Evolutionary conservation across 139 green algal species (phyloP).

Genomic region (Coelastrella sp.): DNA sequence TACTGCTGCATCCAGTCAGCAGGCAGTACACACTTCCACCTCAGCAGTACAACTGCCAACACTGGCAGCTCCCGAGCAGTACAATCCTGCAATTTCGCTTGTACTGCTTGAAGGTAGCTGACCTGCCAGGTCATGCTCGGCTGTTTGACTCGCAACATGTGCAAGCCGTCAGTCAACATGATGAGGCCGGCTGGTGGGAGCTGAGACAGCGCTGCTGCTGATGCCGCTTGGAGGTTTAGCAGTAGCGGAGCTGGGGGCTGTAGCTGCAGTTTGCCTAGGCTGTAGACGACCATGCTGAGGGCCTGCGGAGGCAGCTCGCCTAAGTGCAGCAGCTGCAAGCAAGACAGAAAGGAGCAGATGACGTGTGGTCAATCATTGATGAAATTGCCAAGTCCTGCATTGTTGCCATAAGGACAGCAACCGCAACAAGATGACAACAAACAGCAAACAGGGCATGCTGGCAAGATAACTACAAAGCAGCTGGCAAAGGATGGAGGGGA

Average conservation of each 20-base stretch:
- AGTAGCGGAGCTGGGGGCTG: not conserved
- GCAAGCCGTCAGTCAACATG: not conserved
- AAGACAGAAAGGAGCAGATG: not conserved
- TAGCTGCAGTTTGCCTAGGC: not conserved
- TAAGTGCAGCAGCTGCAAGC: not conserved
- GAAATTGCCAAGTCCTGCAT: too few species aligned
- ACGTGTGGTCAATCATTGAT: too few species aligned
- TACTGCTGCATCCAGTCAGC: slow-evolving; percentile 12
- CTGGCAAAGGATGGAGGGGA: too few species aligned
- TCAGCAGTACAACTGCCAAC: slow-evolving; percentile 16
- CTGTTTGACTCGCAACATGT: not conserved
- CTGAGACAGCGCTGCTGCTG: not conserved
- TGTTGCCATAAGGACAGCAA: too few species aligned
- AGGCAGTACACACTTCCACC: not conserved
- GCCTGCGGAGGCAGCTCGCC: not conserved
- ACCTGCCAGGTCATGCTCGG: not conserved
- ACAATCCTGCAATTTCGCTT: not conserved
- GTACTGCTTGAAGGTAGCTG: not conserved
- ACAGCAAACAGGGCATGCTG: too few species aligned
- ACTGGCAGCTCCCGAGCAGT: not conserved
- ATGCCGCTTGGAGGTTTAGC: not conserved
- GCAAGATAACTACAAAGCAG: too few species aligned
- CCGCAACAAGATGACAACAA: too few species aligned
- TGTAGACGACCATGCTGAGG: slow-evolving; percentile 23
- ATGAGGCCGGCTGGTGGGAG: slow-evolving; percentile 17